A percentile compares a stretch with the other conserved stretches of the same genome.
phyloP scores from a whole-genome alignment of 495 filamentous ascomycete genomes.

The Cercophora samala region DNA sequence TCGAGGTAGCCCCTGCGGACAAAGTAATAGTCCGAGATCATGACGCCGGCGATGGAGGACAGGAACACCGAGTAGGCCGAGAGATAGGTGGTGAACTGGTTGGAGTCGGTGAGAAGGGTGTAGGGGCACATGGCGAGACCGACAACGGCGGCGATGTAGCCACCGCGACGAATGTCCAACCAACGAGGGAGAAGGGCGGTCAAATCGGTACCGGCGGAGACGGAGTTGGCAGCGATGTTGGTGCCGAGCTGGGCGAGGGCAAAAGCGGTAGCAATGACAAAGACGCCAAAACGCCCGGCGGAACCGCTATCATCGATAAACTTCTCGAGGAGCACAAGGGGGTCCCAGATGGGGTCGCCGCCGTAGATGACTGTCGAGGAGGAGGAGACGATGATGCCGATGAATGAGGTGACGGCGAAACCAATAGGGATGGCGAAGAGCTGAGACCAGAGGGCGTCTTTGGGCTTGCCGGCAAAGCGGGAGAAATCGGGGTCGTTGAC shows the following conservation, averaged over 20 bases:
- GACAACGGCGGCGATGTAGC: constrained; percentile 80
- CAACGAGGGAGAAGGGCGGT: constrained; percentile 85
- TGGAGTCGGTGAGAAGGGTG: constrained; percentile 72
- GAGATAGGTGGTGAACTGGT: constrained; percentile 92
- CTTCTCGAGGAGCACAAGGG: constrained; percentile 66
- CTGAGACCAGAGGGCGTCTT: constrained; percentile 86
- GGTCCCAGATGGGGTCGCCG: constrained; percentile 78
- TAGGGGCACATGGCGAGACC: constrained; percentile 89
- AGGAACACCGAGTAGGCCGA: constrained; percentile 95
- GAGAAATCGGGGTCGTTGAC: constrained; percentile 88
- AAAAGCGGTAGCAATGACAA: constrained; percentile 80
- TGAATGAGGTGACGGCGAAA: constrained; percentile 87
- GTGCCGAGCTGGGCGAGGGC: constrained; percentile 85
- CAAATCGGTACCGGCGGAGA: constrained; percentile 87
- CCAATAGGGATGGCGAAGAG: constrained; percentile 80
- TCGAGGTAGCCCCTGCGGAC: constrained; percentile 81
- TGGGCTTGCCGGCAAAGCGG: constrained; percentile 76
- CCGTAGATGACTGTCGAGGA: constrained; percentile 75
- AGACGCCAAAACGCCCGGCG: constrained; percentile 80
- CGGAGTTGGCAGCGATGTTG: constrained; percentile 89
- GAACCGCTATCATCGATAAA: constrained; percentile 75
- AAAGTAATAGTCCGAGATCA: constrained; percentile 85
- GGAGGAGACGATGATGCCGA: constrained; percentile 90
- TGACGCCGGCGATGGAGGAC: constrained; percentile 86
- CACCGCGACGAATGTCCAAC: constrained; percentile 84